Evolutionary conservation across 2,329 filamentous ascomycete species (phyloP).

Genomic region (Ampelomyces quisqualis): DNA sequence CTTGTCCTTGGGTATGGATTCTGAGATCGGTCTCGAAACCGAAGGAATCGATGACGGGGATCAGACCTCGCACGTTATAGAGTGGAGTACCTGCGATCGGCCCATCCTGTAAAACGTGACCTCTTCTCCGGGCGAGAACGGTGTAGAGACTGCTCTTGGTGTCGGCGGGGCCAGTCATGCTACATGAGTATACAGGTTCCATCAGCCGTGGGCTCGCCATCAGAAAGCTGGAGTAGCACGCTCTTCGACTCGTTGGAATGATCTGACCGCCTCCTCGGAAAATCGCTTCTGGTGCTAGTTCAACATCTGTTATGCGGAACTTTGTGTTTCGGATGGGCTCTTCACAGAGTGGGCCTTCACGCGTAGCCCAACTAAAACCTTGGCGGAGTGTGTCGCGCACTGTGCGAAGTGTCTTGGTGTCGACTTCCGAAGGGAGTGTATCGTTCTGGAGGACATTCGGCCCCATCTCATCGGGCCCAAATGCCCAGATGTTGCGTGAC

Average conservation of each 20-base stretch:
- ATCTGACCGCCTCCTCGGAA: conserved; percentile 95
- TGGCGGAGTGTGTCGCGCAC: conserved; percentile 93
- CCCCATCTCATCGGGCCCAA: conserved; percentile 91
- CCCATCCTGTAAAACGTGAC: conserved; percentile 91
- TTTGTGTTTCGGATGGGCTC: conserved; percentile 98
- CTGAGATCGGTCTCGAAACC: conserved; percentile 96
- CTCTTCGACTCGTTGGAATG: conserved; percentile 88
- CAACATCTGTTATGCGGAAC: conserved; percentile 91
- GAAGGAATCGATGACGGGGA: conserved; percentile 96
- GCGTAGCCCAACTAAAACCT: conserved; percentile 93
- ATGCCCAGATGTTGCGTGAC: conserved; percentile 95
- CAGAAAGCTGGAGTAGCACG: conserved; percentile 93
- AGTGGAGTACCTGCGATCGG: conserved; percentile 92
- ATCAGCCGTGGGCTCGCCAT: conserved; percentile 96
- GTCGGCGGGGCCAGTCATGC: conserved; percentile 89
- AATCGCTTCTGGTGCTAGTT: conserved; percentile 85
- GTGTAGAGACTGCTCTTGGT: conserved; percentile 89
- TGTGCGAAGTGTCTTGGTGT: conserved; percentile 83
- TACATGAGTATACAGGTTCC: conserved; percentile 92
- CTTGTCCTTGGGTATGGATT: conserved; percentile 92
- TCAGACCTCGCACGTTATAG: conserved; percentile 84
- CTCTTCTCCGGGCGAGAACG: conserved; percentile 80
- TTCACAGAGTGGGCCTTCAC: conserved; percentile 95
- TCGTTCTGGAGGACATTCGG: conserved; percentile 97
- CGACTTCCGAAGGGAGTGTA: conserved; percentile 89